These are phyloP conservation scores for Coccomyxa sp. DNA, from an alignment of 139 green algal genomes.

Conservation along the genomic window DNA sequence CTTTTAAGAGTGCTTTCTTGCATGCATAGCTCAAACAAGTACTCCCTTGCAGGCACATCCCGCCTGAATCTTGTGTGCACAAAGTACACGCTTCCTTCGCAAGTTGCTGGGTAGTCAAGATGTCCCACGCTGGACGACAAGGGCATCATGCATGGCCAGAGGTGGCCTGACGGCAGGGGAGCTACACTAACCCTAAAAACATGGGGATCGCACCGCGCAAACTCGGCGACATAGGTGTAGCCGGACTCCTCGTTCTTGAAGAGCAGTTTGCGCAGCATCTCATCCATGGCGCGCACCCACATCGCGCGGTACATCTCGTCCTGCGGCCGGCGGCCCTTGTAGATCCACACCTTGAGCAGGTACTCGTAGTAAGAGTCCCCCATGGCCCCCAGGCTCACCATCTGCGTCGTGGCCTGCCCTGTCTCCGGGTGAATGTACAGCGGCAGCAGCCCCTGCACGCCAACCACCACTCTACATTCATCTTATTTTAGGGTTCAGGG, in stretches of 20 bases:
- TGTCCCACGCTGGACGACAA: too few species aligned
- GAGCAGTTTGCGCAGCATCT: conserved; percentile 47
- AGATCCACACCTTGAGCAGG: conserved; percentile 63
- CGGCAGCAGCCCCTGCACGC: conserved; percentile 45
- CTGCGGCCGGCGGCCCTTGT: conserved; percentile 13
- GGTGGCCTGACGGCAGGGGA: too few species aligned
- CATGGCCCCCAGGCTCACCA: conserved; percentile 53
- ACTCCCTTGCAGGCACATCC: too few species aligned
- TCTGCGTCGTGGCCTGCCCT: conserved; percentile 24
- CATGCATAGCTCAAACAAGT: too few species aligned
- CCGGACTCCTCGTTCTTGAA: conserved; percentile 11
- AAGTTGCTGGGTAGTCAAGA: too few species aligned
- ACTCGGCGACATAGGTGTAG: conserved; percentile 51
- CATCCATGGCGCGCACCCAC: conserved; percentile 60
- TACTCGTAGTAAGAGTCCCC: conserved; percentile 82
- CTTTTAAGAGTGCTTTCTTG: too few species aligned
- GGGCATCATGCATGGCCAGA: too few species aligned
- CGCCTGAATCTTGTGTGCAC: too few species aligned
- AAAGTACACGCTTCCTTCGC: too few species aligned
- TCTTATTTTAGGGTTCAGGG: too few species aligned
- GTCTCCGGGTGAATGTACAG: conserved; percentile 42
- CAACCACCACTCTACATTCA: background rate
- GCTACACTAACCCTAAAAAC: too few species aligned
- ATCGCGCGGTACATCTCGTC: conserved; percentile 42
- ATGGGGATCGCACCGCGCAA: background rate